Conservation (phyloP, 495 filamentous ascomycete species). For the Tuber umbilicatum region DNA sequence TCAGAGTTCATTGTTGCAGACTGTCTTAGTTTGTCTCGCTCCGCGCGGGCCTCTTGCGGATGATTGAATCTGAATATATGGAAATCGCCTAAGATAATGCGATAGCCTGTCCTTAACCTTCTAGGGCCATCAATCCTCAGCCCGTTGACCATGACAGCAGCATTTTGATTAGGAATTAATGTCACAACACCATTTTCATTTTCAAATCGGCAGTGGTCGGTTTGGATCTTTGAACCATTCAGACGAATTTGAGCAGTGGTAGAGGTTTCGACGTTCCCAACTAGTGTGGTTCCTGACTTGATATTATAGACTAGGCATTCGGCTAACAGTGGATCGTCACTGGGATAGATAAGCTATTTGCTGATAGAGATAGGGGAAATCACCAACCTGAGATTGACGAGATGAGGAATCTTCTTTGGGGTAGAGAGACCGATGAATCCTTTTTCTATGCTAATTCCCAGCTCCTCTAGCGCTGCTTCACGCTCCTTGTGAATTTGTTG, state of each 20-base stretch:
- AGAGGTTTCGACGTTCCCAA: conserved; percentile 77
- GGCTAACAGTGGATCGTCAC: conserved; percentile 84
- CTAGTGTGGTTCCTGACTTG: conserved; percentile 85
- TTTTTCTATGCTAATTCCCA: conserved; percentile 98
- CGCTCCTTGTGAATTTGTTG: conserved; percentile 97
- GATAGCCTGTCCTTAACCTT: conserved; percentile 80
- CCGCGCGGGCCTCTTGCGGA: conserved; percentile 87
- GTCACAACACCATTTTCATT: conserved; percentile 87
- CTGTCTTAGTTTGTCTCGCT: conserved; percentile 85
- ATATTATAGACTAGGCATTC: conserved; percentile 98
- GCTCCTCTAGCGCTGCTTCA: conserved; percentile 87
- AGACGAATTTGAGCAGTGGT: conserved; percentile 80
- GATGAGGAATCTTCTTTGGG: conserved; percentile 97
- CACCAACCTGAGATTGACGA: conserved; percentile 79
- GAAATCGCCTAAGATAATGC: conserved; percentile 95
- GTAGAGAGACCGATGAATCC: conserved; percentile 93
- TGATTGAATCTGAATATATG: conserved; percentile 99
- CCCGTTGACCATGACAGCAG: conserved; percentile 96
- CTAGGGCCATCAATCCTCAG: conserved; percentile 75
- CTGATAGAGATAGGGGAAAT: conserved; percentile 8
- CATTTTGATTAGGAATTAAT: conserved; percentile 77
- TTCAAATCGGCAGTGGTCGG: conserved; percentile 89
- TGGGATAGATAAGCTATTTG: conserved; percentile 24
- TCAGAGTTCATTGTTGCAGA: conserved; percentile 76
- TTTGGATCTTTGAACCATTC: conserved; percentile 86